Percentiles rank a stretch among this genome's conserved stretches.
Conservation (phyloP, 2,329 filamentous ascomycete genomes). For the Alternaria infectoria region DNA sequence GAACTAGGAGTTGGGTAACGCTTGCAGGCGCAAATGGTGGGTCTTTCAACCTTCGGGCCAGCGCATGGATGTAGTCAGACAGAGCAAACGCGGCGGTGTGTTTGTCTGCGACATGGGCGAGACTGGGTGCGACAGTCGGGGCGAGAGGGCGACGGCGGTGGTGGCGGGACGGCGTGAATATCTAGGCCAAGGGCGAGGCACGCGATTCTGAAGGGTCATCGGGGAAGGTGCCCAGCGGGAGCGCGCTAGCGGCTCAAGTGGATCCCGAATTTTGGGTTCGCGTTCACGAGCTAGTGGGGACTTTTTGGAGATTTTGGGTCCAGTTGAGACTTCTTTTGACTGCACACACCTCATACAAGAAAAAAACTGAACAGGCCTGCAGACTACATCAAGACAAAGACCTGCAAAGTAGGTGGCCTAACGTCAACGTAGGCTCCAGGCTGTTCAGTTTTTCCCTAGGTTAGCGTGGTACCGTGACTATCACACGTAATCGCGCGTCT, state of each 20-base stretch:
- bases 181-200: slow-evolving; percentile 13
- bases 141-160: slow-evolving; percentile 16
- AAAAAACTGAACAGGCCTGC: too few species aligned
- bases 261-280: slow-evolving; percentile 18
- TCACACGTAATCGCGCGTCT: not conserved
- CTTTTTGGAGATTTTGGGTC: slow-evolving; percentile 14
- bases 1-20: slow-evolving; percentile 12
- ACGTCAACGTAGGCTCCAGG: too few species aligned
- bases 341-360: too few species aligned
- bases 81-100: slow-evolving; percentile 36
- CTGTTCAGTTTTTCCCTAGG: too few species aligned
- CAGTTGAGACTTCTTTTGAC: not conserved
- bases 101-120: slow-evolving; percentile 45
- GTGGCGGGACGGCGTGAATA: slow-evolving; percentile 21
- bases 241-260: slow-evolving; percentile 13
- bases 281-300: slow-evolving; percentile 15
- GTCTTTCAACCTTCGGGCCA: slow-evolving; percentile 43
- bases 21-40: slow-evolving; percentile 4
- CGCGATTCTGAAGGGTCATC: slow-evolving; percentile 13
- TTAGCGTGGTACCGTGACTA: not conserved
- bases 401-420: too few species aligned
- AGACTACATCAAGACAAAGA: too few species aligned
- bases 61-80: slow-evolving; percentile 32
- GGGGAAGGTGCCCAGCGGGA: slow-evolving; percentile 23
- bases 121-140: slow-evolving; percentile 7